Evolutionary conservation across 129 eudicot species (phyloP).

Genomic region (Flaveria linearis): DNA sequence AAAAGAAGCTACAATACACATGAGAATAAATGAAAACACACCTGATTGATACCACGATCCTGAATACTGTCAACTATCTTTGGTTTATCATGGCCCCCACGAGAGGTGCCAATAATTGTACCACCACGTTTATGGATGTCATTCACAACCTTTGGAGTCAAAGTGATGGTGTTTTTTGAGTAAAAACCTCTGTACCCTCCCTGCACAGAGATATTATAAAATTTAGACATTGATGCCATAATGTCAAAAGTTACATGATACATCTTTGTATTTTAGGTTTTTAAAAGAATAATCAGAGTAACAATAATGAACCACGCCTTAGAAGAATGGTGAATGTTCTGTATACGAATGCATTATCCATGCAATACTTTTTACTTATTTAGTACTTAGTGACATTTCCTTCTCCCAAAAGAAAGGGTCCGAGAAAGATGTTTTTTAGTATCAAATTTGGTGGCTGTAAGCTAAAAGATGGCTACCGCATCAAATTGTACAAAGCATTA

Average conservation of each 20-base stretch:
- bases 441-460: neutral
- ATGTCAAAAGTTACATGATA: neutral
- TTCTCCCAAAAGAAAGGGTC: neutral
- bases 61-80: conserved; percentile 93
- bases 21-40: conserved; percentile 4
- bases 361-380: neutral
- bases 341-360: conserved; percentile 3
- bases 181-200: conserved; percentile 96
- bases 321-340: neutral
- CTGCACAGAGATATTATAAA: conserved; percentile 39
- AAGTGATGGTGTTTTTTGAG: conserved; percentile 62
- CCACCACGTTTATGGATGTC: conserved; percentile 97
- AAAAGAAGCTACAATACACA: conserved; percentile 18
- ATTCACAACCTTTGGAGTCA: conserved; percentile 77
- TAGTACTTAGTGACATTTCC: neutral
- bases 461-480: neutral
- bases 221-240: neutral
- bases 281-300: neutral
- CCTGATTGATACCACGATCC: conserved; percentile 94
- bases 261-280: conserved; percentile 11
- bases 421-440: neutral
- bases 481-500: neutral
- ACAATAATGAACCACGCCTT: conserved; percentile 4
- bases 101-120: conserved; percentile 76
- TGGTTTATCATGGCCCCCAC: conserved; percentile 84